Base-by-base conservation (phyloP, 768 basidiomycete genomes). In the Agaricus subrufescens region DNA sequence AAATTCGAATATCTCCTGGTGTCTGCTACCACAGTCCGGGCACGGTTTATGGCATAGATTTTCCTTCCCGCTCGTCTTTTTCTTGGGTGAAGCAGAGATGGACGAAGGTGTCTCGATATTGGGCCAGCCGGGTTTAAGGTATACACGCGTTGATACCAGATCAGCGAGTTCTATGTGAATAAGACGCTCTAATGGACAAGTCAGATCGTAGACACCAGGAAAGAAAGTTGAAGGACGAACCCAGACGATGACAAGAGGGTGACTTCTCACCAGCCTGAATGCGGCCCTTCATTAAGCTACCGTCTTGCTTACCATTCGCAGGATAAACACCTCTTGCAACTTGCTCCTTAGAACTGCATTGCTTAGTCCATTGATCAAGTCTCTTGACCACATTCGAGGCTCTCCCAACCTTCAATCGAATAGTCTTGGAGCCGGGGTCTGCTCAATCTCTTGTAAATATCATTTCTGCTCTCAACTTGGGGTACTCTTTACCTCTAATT, bases 1-100 rank as follows among this genome's bases (percentile, higher is more conserved):
- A 63, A 94, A 90, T 39, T 86, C 72, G 65, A 94, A 94, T 15
- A 94, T 90, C 64, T 94, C 91, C 63, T 81, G 83, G 67, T 94
- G 91, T 27, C 78, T 62, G 8, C 62, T 71, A 14, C 84, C 84
- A 60, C 77, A 75, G 61, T 75, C 74, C 14, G 62, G 54, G 63
- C 81, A 83, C 4, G 71, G 67, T 27, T 58, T 59, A n/a, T 53
- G 27, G 11, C 4, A 37, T 9, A 60, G 59, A 19, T 62, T 52
- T 29, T 49, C 58, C 42, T 58, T 57, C 4, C 57, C 55, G 37
- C 56, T 60, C 15, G 55, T 50, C 34, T 56, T 53, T 55, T 61
- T 11, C 58, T n/a, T 63, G 60, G 45, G 62, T 55, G 61, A 48
- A 52, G 54, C 51, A n/a, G 61, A 52, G 45, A 34, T 46, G 38